These are phyloP conservation scores for Phytophthora sp. DNA, from an alignment of 352 stramenopile genomes.

Conservation along the genomic window DNA sequence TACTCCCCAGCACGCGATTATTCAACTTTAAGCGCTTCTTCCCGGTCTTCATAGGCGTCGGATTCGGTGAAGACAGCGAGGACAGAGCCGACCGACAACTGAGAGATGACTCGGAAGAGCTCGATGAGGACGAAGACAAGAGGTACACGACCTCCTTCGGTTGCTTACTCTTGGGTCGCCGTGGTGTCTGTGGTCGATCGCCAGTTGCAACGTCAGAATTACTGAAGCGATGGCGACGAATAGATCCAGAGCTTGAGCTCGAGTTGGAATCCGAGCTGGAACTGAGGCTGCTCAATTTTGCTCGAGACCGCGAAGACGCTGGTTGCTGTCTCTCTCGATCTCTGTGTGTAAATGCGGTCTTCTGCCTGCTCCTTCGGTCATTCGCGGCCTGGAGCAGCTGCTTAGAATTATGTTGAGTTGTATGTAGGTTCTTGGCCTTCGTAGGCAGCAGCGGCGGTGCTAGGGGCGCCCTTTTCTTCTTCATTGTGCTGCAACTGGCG, in stretches of 20 bases:
- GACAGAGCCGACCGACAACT: background rate
- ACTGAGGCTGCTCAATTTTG: conserved; percentile 11
- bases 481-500: background rate
- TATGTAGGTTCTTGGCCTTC: conserved; percentile 18
- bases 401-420: background rate
- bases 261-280: conserved; percentile 8
- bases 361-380: background rate
- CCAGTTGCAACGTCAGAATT: background rate
- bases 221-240: background rate
- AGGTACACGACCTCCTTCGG: conserved; percentile 27
- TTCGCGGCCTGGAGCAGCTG: conserved; percentile 5
- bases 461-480: conserved; percentile 9
- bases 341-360: background rate
- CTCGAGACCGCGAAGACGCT: background rate
- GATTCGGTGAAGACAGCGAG: conserved; percentile 8
- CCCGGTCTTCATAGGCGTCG: background rate
- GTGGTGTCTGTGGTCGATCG: conserved; percentile 1
- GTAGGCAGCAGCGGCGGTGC: conserved; percentile 21
- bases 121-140: conserved; percentile 32
- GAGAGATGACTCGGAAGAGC: conserved; percentile 20
- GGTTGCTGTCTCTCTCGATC: background rate
- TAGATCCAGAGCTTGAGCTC: background rate
- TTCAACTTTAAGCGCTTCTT: conserved; percentile 26
- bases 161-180: conserved; percentile 1
- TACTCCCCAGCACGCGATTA: conserved; percentile 4